Percentiles rank a stretch among this genome's conserved stretches.
phyloP scores from a whole-genome alignment of 306 rosid genomes.

The Rosa multiflora region DNA sequence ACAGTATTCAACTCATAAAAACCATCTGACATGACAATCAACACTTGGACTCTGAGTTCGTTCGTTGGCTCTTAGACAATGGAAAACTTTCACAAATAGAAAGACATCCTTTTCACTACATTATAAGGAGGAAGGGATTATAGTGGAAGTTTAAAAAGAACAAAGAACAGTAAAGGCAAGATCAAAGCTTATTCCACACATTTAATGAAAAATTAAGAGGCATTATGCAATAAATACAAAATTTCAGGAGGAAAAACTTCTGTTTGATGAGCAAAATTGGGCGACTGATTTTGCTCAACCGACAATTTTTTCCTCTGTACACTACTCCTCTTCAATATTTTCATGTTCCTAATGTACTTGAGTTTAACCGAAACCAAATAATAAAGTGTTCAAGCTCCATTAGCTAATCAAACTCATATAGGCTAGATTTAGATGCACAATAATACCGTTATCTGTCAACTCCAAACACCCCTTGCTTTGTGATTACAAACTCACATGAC shows the following conservation, averaged over 20 bases:
- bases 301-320: neutral
- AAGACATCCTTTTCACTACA: neutral
- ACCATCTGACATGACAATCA: neutral
- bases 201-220: neutral
- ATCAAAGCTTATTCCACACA: neutral
- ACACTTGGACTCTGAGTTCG: neutral
- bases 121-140: neutral
- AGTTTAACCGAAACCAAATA: neutral
- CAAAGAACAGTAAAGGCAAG: neutral
- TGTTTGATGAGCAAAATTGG: neutral
- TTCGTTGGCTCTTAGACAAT: neutral
- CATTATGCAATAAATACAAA: neutral
- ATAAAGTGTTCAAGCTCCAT: neutral
- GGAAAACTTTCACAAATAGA: neutral
- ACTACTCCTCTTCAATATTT: neutral
- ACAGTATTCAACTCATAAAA: neutral
- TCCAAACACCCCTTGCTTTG: slow-evolving; percentile 42
- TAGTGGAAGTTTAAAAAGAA: neutral
- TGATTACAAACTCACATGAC: slow-evolving; percentile 43
- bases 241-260: neutral
- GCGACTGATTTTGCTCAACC: neutral
- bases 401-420: neutral
- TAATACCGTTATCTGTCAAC: slow-evolving; percentile 22
- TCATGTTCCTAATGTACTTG: neutral
- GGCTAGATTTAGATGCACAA: neutral